Evolutionary conservation across 208 protist genomes (phyloP).

Genomic region (Balamuthia mandrillaris): DNA sequence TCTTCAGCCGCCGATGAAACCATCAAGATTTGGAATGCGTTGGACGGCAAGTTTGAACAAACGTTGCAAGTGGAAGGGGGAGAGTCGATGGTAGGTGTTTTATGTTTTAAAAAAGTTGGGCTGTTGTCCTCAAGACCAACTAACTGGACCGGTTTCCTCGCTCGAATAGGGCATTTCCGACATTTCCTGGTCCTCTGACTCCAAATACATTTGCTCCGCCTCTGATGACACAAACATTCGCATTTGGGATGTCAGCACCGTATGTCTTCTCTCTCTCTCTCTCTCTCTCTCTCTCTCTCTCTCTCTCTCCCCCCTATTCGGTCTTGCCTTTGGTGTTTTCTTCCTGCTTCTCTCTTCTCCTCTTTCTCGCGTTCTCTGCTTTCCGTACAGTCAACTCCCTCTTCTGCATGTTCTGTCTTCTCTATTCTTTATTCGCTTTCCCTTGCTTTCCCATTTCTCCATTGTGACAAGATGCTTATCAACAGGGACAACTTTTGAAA

Average conservation of each 20-base stretch:
- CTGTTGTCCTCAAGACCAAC: background rate
- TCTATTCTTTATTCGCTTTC: background rate
- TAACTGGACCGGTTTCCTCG: background rate
- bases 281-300: background rate
- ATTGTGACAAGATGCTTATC: background rate
- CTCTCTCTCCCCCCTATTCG: no score
- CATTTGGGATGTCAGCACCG: conserved; percentile 69
- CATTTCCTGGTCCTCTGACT: conserved; percentile 63
- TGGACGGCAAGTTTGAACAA: conserved; percentile 39
- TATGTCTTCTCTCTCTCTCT: background rate
- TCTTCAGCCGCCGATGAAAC: conserved; percentile 69
- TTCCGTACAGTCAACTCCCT: no score
- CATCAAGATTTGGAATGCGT: conserved; percentile 71
- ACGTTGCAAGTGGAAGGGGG: conserved; percentile 44
- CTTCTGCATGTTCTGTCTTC: background rate
- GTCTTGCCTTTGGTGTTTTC: no score
- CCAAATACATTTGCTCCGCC: conserved; percentile 63
- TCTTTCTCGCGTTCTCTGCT: no score
- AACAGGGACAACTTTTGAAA: conserved; percentile 51
- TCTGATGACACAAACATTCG: conserved; percentile 73
- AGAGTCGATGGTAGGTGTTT: background rate
- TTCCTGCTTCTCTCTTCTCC: no score
- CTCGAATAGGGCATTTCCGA: conserved; percentile 56
- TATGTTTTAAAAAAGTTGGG: background rate
- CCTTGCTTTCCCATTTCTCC: background rate